A percentile compares a stretch with the other conserved stretches of the same genome.
Conservation (phyloP, 371 early-diverging fungal species). For the Mortierella polycephala region DNA sequence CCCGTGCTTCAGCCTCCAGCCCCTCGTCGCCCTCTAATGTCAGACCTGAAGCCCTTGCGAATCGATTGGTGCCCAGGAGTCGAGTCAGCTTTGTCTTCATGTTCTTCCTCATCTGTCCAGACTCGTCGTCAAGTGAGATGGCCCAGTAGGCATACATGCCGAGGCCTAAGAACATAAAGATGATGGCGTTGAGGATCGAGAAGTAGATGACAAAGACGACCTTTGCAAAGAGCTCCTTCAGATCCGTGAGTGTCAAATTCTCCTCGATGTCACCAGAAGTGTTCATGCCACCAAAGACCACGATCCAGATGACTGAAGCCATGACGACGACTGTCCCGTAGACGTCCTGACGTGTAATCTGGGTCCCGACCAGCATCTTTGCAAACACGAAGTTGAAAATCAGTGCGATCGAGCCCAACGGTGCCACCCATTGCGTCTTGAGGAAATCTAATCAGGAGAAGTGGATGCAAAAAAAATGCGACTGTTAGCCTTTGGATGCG, state of each 20-base stretch:
- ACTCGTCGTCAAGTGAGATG: slow-evolving; percentile 52
- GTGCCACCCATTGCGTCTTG: slow-evolving; percentile 82
- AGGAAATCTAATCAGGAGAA: slow-evolving; percentile 79
- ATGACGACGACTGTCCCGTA: slow-evolving; percentile 75
- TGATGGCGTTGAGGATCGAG: slow-evolving; percentile 66
- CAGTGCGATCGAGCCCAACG: slow-evolving; percentile 74
- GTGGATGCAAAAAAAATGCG: no score
- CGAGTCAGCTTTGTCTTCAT: slow-evolving; percentile 42
- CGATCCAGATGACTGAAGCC: slow-evolving; percentile 72
- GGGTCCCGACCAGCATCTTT: slow-evolving; percentile 73
- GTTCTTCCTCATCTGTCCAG: slow-evolving; percentile 43
- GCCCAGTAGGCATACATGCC: slow-evolving; percentile 71
- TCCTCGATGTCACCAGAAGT: slow-evolving; percentile 70
- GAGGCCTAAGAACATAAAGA: slow-evolving; percentile 61
- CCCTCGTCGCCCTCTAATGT: slow-evolving; percentile 40
- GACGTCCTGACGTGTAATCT: slow-evolving; percentile 72
- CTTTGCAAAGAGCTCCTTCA: slow-evolving; percentile 67
- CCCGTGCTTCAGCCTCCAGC: slow-evolving; percentile 25
- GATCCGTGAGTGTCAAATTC: slow-evolving; percentile 63
- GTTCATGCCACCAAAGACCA: slow-evolving; percentile 76
- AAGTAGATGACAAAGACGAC: slow-evolving; percentile 75
- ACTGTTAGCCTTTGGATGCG: no score
- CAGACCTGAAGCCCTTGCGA: slow-evolving; percentile 42
- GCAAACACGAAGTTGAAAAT: slow-evolving; percentile 81
- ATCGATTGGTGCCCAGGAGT: slow-evolving; percentile 40